Conservation (phyloP, 2,329 filamentous ascomycete species). For the Penicillium sp. region DNA sequence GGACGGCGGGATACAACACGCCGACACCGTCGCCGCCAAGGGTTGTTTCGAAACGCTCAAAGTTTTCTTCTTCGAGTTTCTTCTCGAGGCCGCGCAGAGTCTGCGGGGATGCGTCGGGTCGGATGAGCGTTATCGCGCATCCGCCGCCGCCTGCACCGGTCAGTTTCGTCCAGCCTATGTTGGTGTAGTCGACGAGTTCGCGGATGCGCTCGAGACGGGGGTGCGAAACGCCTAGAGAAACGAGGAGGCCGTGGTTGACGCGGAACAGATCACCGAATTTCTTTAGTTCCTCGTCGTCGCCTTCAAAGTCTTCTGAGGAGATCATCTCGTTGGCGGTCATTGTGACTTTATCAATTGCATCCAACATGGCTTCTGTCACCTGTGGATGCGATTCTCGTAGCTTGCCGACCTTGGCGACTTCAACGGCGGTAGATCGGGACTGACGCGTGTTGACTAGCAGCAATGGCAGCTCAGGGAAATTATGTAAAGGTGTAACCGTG, state of each 20-base stretch:
- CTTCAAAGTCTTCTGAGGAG: slow-evolving; percentile 63
- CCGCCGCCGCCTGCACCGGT: slow-evolving; percentile 94
- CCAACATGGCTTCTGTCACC: slow-evolving; percentile 74
- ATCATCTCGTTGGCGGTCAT: slow-evolving; percentile 55
- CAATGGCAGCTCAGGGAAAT: slow-evolving; percentile 88
- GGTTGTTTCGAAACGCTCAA: slow-evolving; percentile 80
- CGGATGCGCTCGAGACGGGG: slow-evolving; percentile 87
- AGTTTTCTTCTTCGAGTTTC: slow-evolving; percentile 67
- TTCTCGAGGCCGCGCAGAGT: slow-evolving; percentile 61
- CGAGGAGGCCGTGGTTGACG: slow-evolving; percentile 88
- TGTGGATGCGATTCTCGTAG: slow-evolving; percentile 69
- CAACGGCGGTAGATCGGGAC: slow-evolving; percentile 75
- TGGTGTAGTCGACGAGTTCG: slow-evolving; percentile 82
- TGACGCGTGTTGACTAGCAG: slow-evolving; percentile 87
- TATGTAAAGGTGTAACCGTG: slow-evolving; percentile 68
- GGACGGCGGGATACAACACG: slow-evolving; percentile 85
- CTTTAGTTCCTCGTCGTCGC: slow-evolving; percentile 59
- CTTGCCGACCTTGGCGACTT: slow-evolving; percentile 80
- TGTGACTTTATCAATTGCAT: slow-evolving; percentile 70
- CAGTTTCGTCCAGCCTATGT: slow-evolving; percentile 94
- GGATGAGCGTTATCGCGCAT: slow-evolving; percentile 87
- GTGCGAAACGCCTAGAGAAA: slow-evolving; percentile 90
- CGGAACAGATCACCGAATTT: slow-evolving; percentile 82
- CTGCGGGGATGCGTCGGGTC: slow-evolving; percentile 57
- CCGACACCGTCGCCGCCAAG: slow-evolving; percentile 91